phyloP scores from a whole-genome alignment of 2,329 filamentous ascomycete species.

The Cladophialophora bantiana region DNA sequence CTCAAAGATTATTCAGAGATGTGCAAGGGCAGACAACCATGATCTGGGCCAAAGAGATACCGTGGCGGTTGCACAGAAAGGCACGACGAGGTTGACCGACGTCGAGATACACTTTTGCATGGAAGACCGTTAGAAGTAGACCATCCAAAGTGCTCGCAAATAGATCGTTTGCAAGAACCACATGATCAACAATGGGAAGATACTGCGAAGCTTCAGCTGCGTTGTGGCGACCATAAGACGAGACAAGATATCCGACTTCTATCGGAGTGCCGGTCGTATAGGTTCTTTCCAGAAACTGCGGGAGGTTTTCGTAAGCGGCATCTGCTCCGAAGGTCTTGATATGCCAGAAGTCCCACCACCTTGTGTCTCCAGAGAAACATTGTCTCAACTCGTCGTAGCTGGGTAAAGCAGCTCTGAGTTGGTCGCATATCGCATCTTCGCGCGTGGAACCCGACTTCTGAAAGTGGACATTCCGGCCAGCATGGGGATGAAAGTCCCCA shows the following conservation, averaged over 20 bases:
- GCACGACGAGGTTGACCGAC: slow-evolving; percentile 24
- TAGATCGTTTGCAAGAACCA: slow-evolving; percentile 20
- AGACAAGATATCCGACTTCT: slow-evolving; percentile 23
- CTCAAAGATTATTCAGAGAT: background rate
- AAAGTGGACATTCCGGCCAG: background rate
- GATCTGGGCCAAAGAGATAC: slow-evolving; percentile 14
- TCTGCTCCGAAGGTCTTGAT: slow-evolving; percentile 22
- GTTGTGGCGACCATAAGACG: slow-evolving; percentile 20
- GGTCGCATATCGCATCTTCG: slow-evolving; percentile 4
- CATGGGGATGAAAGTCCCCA: background rate
- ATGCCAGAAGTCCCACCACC: slow-evolving; percentile 25
- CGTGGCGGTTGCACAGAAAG: slow-evolving; percentile 25
- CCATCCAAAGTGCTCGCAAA: slow-evolving; percentile 11
- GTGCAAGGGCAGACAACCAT: slow-evolving; percentile 16
- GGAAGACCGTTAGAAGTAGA: slow-evolving; percentile 19
- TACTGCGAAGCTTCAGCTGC: slow-evolving; percentile 4
- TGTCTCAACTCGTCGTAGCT: slow-evolving; percentile 4
- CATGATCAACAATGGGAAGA: slow-evolving; percentile 21
- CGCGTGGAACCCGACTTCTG: background rate
- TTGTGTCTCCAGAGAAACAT: slow-evolving; percentile 8
- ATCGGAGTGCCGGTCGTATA: slow-evolving; percentile 4
- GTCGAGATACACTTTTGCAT: slow-evolving; percentile 23
- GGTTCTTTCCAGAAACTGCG: slow-evolving; percentile 8
- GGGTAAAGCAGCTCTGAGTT: slow-evolving; percentile 15
- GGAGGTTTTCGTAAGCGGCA: slow-evolving; percentile 2